These are phyloP conservation scores for Yamadazyma conglobata DNA, from an alignment of 1,139 yeast species.

Conservation along the genomic window DNA sequence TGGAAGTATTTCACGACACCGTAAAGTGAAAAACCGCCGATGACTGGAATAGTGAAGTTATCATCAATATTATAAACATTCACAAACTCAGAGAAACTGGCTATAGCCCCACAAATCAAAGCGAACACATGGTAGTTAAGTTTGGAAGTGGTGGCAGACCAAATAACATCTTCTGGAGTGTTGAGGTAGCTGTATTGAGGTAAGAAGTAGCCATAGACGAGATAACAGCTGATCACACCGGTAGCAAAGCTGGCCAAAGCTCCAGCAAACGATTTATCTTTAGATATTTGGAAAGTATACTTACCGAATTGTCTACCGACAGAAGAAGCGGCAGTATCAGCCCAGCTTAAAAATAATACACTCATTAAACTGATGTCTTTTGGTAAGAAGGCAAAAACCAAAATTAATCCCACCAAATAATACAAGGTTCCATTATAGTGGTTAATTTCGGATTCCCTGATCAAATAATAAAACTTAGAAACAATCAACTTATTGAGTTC, in stretches of 20 bases:
- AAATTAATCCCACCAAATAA: constrained; percentile 73
- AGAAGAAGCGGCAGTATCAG: constrained; percentile 96
- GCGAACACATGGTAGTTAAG: constrained; percentile 53
- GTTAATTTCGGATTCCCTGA: constrained; percentile 76
- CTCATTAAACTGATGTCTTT: constrained; percentile 81
- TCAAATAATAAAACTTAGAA: constrained; percentile 66
- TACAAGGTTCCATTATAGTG: constrained; percentile 79
- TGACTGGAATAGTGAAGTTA: constrained; percentile 87
- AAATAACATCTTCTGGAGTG: constrained; percentile 52
- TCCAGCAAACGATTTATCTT: constrained; percentile 84
- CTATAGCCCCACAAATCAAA: constrained; percentile 69
- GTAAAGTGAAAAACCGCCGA: constrained; percentile 65
- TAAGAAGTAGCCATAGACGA: constrained; percentile 69
- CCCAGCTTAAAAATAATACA: constrained; percentile 84
- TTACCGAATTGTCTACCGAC: constrained; percentile 83
- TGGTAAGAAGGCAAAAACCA: constrained; percentile 67
- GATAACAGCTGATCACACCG: constrained; percentile 64
- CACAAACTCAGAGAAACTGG: constrained; percentile 82
- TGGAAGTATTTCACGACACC: constrained; percentile 31
- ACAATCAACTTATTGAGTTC: constrained; percentile 64
- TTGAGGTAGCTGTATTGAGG: constrained; percentile 56
- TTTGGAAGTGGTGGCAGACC: constrained; percentile 60
- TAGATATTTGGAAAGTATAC: constrained; percentile 72
- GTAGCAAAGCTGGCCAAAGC: constrained; percentile 75
- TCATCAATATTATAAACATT: constrained; percentile 79